phyloP scores from a whole-genome alignment of 1,139 yeast genomes.

The Groenewaldozyma sp. region DNA sequence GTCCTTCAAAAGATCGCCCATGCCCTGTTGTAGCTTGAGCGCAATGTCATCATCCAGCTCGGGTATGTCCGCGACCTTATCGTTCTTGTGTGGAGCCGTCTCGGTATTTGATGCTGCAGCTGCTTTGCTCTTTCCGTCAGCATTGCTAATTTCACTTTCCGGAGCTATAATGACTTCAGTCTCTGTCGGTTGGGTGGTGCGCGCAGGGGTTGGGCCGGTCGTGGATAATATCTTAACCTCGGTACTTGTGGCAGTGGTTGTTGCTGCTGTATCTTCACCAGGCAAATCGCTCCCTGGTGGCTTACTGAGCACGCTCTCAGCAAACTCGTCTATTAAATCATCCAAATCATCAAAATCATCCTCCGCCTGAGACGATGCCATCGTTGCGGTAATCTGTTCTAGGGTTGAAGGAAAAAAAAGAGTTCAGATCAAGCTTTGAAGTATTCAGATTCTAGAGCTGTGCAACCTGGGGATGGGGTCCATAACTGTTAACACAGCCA shows the following conservation, averaged over 20 bases:
- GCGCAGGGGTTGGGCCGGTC: background rate
- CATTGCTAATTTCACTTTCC: conserved; percentile 4
- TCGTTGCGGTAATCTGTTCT: background rate
- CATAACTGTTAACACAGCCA: too few relatives aligned
- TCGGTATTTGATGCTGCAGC: background rate
- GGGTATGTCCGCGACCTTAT: conserved; percentile 33
- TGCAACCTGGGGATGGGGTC: too few relatives aligned
- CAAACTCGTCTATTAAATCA: conserved; percentile 37
- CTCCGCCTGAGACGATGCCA: conserved; percentile 11
- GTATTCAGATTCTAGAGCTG: background rate
- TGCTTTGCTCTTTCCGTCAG: background rate
- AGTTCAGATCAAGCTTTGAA: background rate
- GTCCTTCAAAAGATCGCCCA: conserved; percentile 42
- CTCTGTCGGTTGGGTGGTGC: background rate
- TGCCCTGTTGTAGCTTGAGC: conserved; percentile 27
- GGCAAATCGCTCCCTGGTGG: conserved; percentile 45
- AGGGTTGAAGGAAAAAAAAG: too few relatives aligned
- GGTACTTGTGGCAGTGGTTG: background rate
- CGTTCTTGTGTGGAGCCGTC: background rate
- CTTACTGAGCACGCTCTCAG: conserved; percentile 59
- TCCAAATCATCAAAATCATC: conserved; percentile 36
- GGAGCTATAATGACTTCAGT: background rate
- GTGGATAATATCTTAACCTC: background rate
- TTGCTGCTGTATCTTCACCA: too few relatives aligned
- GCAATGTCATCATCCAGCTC: conserved; percentile 43